Percentiles rank a stretch among this genome's conserved stretches.
Evolutionary conservation across 2,329 filamentous ascomycete species (phyloP).

Genomic region (Cercospora citrullina): DNA sequence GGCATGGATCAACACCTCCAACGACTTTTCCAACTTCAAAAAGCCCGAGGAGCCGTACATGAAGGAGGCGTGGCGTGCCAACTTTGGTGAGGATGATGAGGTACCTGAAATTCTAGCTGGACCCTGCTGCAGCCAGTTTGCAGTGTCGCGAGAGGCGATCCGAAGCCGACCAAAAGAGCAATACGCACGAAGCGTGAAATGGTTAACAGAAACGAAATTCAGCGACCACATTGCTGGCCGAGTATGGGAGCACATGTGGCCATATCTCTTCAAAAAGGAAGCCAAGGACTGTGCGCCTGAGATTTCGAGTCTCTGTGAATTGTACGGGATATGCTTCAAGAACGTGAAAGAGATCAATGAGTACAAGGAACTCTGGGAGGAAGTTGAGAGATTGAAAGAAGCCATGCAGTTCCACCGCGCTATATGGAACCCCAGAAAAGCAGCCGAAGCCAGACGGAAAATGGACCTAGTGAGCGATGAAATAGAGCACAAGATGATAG

Average conservation of each 20-base stretch:
- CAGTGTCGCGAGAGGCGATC: slow-evolving; percentile 17
- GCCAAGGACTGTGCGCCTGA: slow-evolving; percentile 15
- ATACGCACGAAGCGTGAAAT: slow-evolving; percentile 16
- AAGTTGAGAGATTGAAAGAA: slow-evolving; percentile 21
- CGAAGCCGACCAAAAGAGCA: slow-evolving; percentile 18
- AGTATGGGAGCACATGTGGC: slow-evolving; percentile 26
- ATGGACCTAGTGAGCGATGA: slow-evolving; percentile 11
- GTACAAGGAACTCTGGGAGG: slow-evolving; percentile 27
- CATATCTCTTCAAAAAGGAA: slow-evolving; percentile 14
- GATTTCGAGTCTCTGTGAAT: slow-evolving; percentile 22
- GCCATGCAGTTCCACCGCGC: slow-evolving; percentile 21
- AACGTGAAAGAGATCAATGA: slow-evolving; percentile 9
- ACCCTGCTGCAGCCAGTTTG: slow-evolving; percentile 25
- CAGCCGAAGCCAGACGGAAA: slow-evolving; percentile 12
- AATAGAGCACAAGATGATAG: slow-evolving; percentile 13
- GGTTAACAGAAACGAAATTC: slow-evolving; percentile 16
- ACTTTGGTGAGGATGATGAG: slow-evolving; percentile 18
- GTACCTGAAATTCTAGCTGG: slow-evolving; percentile 19
- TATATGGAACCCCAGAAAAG: slow-evolving; percentile 16
- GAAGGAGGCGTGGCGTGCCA: slow-evolving; percentile 18
- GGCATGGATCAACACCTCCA: slow-evolving; percentile 22
- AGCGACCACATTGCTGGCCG: slow-evolving; percentile 17
- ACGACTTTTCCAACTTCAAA: slow-evolving; percentile 15
- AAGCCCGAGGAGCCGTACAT: slow-evolving; percentile 24
- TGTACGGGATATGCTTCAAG: slow-evolving; percentile 26